Conservation (phyloP, 805 yeast genomes). For the Hanseniaspora mollemarum region DNA sequence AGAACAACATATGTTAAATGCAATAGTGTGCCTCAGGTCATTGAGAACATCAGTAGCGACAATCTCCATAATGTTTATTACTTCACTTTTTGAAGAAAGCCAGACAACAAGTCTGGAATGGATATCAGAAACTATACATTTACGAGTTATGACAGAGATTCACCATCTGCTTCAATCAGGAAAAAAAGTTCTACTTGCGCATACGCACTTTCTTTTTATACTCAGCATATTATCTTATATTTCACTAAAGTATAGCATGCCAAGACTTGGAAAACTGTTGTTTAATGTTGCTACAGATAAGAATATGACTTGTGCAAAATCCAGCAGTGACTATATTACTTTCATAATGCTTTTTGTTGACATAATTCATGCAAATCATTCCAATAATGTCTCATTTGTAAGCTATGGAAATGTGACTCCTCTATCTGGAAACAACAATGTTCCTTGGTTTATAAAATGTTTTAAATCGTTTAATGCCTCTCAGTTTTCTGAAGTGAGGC, state of each 20-base stretch:
- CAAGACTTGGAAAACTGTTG: background rate
- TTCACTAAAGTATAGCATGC: background rate
- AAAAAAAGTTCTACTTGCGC: constrained; percentile 7
- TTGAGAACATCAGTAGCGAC: constrained; percentile 73
- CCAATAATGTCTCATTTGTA: background rate
- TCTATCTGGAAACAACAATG: background rate
- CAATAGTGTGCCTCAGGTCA: constrained; percentile 57
- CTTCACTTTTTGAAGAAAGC: constrained; percentile 49
- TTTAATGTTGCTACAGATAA: background rate
- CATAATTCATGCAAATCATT: no score
- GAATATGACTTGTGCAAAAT: background rate
- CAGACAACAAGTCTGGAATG: no score
- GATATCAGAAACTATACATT: constrained; percentile 30
- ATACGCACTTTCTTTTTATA: background rate
- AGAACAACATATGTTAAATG: constrained; percentile 42
- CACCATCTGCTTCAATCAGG: background rate
- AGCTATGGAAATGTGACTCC: background rate
- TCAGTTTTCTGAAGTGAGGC: constrained; percentile 5
- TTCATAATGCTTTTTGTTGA: background rate
- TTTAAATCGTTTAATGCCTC: background rate
- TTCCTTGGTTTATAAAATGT: background rate
- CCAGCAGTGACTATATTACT: constrained; percentile 7
- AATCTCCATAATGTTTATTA: constrained; percentile 34
- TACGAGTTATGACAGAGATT: background rate
- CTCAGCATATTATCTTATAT: background rate